phyloP scores from a whole-genome alignment of 177 flowering plant species.

The Vitis hybrid region DNA sequence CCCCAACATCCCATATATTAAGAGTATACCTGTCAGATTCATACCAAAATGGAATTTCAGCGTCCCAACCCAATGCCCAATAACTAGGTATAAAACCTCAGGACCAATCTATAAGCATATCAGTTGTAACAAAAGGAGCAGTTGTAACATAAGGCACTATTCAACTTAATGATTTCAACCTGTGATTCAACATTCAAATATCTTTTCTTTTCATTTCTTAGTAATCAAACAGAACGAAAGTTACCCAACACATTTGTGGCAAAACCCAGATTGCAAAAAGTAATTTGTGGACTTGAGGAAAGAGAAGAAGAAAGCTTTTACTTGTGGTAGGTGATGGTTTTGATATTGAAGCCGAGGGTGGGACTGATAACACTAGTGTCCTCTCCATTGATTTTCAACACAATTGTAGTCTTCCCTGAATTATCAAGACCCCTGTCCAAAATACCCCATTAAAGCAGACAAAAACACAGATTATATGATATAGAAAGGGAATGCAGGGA shows the following conservation, averaged over 20 bases:
- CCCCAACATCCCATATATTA: constrained; percentile 99
- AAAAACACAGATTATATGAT: constrained; percentile 3
- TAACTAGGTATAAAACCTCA: neutral
- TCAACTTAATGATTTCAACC: too few species aligned
- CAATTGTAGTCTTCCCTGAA: constrained; percentile 96
- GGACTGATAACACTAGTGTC: constrained; percentile 98
- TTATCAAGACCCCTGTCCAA: constrained; percentile 84
- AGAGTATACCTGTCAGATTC: constrained; percentile 64
- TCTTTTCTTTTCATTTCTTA: too few species aligned
- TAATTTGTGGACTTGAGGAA: neutral
- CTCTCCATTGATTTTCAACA: constrained; percentile 87
- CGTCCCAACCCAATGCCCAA: neutral
- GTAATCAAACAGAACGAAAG: too few species aligned
- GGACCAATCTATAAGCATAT: neutral
- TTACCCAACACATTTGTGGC: neutral
- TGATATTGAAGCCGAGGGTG: constrained; percentile 95
- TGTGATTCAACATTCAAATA: too few species aligned
- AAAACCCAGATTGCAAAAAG: constrained; percentile 1
- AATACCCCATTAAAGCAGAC: neutral
- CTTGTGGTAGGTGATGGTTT: constrained; percentile 83
- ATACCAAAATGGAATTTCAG: neutral
- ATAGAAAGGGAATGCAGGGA: neutral
- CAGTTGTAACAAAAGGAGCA: too few species aligned
- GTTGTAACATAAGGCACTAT: too few species aligned
- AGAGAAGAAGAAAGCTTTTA: constrained; percentile 20